These are phyloP conservation scores for Talaromyces sp. DNA, from an alignment of 2,329 filamentous ascomycete species.

Conservation along the genomic window DNA sequence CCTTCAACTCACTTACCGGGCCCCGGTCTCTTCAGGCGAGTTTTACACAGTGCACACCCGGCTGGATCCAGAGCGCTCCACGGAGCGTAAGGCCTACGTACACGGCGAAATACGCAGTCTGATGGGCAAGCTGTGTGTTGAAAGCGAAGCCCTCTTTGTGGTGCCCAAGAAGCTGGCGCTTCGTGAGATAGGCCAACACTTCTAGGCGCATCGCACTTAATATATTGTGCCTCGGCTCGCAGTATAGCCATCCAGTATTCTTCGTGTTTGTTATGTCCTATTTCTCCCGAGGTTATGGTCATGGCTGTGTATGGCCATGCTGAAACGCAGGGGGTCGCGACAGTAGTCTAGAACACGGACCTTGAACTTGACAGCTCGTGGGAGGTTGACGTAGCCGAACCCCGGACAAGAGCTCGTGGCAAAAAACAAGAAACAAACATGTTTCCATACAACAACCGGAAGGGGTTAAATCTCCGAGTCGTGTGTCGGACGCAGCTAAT, in stretches of 20 bases:
- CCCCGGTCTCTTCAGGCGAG: conserved; percentile 52
- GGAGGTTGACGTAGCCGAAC: neutral
- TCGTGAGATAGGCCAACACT: conserved; percentile 34
- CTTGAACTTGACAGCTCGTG: neutral
- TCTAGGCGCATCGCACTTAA: conserved; percentile 21
- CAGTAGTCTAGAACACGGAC: neutral
- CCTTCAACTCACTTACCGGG: conserved; percentile 57
- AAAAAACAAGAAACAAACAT: neutral
- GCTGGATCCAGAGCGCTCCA: conserved; percentile 36
- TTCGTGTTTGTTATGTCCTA: neutral
- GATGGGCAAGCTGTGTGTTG: conserved; percentile 53
- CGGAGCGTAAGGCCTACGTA: conserved; percentile 34
- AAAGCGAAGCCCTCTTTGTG: conserved; percentile 55
- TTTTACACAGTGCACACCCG: conserved; percentile 58
- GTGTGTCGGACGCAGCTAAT: neutral
- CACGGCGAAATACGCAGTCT: conserved; percentile 28
- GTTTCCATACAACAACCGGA: neutral
- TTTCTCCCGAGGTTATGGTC: neutral
- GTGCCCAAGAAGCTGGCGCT: conserved; percentile 48
- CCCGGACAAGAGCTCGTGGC: neutral
- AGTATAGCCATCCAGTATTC: neutral
- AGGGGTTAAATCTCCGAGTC: neutral
- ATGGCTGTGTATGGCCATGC: neutral
- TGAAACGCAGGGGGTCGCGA: neutral
- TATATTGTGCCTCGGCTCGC: neutral